Conservation (phyloP, 495 filamentous ascomycete species). For the Staphylotrichum tortipilum region DNA sequence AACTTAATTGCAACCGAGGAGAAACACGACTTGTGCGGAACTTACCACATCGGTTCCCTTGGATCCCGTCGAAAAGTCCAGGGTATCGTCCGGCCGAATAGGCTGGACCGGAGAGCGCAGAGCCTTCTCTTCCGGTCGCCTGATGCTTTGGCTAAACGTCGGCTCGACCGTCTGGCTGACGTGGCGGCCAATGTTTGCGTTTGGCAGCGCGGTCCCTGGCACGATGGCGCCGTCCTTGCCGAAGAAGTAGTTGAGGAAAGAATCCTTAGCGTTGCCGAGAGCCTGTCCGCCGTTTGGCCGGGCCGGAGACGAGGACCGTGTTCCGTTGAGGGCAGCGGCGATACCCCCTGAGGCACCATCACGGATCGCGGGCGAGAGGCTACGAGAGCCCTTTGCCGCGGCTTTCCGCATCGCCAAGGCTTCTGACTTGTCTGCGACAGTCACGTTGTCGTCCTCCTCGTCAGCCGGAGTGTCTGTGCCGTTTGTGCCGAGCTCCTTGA, state of each 20-base stretch:
- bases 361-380: slow-evolving; percentile 72
- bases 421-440: slow-evolving; percentile 52
- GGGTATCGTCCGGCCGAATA: slow-evolving; percentile 28
- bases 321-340: slow-evolving; percentile 58
- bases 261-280: slow-evolving; percentile 55
- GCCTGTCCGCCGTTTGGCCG: slow-evolving; percentile 46
- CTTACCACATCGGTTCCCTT: slow-evolving; percentile 48
- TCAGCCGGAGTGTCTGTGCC: slow-evolving; percentile 64
- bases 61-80: slow-evolving; percentile 21
- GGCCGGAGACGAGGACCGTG: slow-evolving; percentile 53
- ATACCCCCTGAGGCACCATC: slow-evolving; percentile 53
- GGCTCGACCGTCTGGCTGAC: slow-evolving; percentile 67
- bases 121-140: slow-evolving; percentile 59
- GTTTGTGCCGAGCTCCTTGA: slow-evolving; percentile 75
- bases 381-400: slow-evolving; percentile 53
- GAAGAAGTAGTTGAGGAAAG: slow-evolving; percentile 97
- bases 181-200: slow-evolving; percentile 49
- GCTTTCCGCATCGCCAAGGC: slow-evolving; percentile 30
- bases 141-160: slow-evolving; percentile 73
- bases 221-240: slow-evolving; percentile 73
- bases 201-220: slow-evolving; percentile 27
- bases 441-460: slow-evolving; percentile 58
- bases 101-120: slow-evolving; percentile 31
- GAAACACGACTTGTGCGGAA: slow-evolving; percentile 1
- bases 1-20: not conserved